Conservation (phyloP, 805 yeast species). For the Pichia cephalocereana region DNA sequence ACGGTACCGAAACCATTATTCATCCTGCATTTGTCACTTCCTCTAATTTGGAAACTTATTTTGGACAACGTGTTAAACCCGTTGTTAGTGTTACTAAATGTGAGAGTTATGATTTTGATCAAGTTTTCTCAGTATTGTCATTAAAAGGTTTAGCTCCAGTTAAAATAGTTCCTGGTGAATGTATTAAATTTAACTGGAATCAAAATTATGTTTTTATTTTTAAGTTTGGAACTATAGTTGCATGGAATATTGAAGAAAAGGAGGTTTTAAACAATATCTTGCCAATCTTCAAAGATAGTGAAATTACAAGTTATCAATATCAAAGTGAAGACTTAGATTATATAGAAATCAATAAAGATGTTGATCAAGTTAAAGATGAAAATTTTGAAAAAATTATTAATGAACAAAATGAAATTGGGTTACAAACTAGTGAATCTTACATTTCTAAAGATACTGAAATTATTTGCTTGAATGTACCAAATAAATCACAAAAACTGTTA, state of each 20-base stretch:
- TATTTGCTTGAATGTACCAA: constrained; percentile 48
- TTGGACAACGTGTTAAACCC: constrained; percentile 19
- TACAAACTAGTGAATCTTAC: constrained; percentile 27
- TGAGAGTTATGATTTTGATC: constrained; percentile 55
- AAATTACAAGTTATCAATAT: constrained; percentile 35
- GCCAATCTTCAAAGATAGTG: constrained; percentile 44
- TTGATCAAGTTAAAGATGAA: neutral
- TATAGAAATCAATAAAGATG: constrained; percentile 22
- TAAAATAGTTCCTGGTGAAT: constrained; percentile 41
- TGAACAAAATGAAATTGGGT: neutral
- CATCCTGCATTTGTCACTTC: constrained; percentile 12
- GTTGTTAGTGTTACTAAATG: constrained; percentile 68
- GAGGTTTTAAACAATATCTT: constrained; percentile 37
- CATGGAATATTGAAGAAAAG: constrained; percentile 70
- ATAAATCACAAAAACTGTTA: constrained; percentile 40
- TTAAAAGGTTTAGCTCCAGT: constrained; percentile 27
- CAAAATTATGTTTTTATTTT: constrained; percentile 44
- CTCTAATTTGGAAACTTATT: constrained; percentile 2
- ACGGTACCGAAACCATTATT: constrained; percentile 5
- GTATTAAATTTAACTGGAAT: constrained; percentile 40
- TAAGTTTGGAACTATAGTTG: constrained; percentile 70
- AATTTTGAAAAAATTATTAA: neutral
- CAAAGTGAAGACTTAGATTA: constrained; percentile 89
- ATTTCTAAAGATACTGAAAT: constrained; percentile 46
- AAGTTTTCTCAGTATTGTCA: constrained; percentile 32